Conservation (phyloP, 2,329 filamentous ascomycete species). For the Hortaea sp. region DNA sequence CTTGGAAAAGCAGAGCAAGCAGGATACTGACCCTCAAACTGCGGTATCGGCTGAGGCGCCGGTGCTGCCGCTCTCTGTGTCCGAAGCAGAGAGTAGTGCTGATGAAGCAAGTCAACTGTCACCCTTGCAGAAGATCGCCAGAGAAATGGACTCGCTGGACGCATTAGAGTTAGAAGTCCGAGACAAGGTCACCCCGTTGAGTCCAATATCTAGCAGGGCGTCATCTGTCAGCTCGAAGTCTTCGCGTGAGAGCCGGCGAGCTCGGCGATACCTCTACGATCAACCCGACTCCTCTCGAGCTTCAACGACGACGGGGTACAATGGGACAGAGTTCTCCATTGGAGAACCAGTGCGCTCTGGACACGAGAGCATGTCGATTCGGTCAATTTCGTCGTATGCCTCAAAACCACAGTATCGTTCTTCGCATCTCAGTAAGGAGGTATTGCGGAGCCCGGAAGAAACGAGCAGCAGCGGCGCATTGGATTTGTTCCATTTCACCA, state of each 20-base stretch:
- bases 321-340: conserved; percentile 30
- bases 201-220: conserved; percentile 56
- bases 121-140: conserved; percentile 64
- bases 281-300: conserved; percentile 29
- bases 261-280: conserved; percentile 36
- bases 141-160: conserved; percentile 57
- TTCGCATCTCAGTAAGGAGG: conserved; percentile 70
- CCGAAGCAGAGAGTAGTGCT: conserved; percentile 62
- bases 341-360: conserved; percentile 18
- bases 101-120: conserved; percentile 54
- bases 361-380: conserved; percentile 31
- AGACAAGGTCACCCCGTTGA: conserved; percentile 56
- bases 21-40: conserved; percentile 22
- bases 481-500: conserved; percentile 80
- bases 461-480: conserved; percentile 44
- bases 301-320: conserved; percentile 21
- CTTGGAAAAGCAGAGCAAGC: conserved; percentile 57
- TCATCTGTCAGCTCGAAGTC: conserved; percentile 52
- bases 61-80: conserved; percentile 22
- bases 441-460: conserved; percentile 68
- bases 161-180: conserved; percentile 39
- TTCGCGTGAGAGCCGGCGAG: conserved; percentile 34
- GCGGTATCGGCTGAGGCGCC: conserved; percentile 21
- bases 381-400: conserved; percentile 42
- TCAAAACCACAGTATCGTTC: conserved; percentile 31